Evolutionary conservation across 2,329 filamentous ascomycete genomes (phyloP).

Genomic region (Aspergillus clavatus): DNA sequence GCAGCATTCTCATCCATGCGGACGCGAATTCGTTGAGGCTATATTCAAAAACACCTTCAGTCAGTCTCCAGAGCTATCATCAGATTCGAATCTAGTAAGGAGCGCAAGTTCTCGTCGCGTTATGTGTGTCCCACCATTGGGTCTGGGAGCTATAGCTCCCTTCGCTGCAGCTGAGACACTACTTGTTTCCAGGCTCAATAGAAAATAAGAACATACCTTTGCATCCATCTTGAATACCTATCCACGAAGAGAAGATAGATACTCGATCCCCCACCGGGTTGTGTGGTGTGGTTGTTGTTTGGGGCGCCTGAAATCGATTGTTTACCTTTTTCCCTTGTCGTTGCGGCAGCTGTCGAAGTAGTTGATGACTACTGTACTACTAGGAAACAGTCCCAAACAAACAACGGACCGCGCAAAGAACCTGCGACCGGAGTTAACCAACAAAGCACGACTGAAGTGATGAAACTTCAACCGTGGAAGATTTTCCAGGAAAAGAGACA

Average conservation of each 20-base stretch:
- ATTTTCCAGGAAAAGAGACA: conserved; percentile 13
- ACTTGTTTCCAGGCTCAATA: conserved; percentile 8
- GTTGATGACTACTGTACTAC: conserved; percentile 14
- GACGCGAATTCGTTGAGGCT: conserved; percentile 68
- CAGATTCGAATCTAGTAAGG: not conserved
- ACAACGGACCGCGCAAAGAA: conserved; percentile 18
- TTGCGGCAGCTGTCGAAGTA: conserved; percentile 13
- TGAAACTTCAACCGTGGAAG: conserved; percentile 10
- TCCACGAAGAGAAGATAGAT: conserved; percentile 1
- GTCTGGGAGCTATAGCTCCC: not conserved
- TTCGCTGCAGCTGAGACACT: not conserved
- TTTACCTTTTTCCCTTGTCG: conserved; percentile 17
- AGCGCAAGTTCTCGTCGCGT: not conserved
- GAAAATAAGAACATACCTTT: conserved; percentile 37
- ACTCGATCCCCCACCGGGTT: conserved; percentile 11
- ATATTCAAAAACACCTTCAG: conserved; percentile 7
- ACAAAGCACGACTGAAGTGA: conserved; percentile 6
- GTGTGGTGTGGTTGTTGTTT: conserved; percentile 6
- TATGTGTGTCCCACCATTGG: not conserved
- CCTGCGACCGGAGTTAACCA: conserved; percentile 1
- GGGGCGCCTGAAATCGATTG: conserved; percentile 10
- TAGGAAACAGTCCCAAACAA: conserved; percentile 22
- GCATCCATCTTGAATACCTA: conserved; percentile 40
- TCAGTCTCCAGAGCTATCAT: not conserved
- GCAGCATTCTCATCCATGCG: conserved; percentile 66